Conservation (phyloP, 2,329 filamentous ascomycete genomes). For the Coniochaeta prunicola region DNA sequence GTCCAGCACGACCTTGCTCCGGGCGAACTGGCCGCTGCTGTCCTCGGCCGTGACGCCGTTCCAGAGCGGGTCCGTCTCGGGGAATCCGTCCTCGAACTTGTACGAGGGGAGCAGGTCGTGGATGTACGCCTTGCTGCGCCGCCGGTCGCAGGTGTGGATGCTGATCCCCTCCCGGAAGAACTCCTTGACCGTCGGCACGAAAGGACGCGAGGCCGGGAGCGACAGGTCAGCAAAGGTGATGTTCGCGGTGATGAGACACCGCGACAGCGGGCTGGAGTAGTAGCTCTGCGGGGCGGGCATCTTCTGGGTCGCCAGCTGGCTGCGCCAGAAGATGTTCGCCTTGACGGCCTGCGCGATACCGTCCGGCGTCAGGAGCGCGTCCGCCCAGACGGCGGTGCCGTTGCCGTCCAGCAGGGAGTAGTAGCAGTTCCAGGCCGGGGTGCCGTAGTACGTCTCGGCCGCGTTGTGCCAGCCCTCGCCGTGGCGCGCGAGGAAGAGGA, state of each 20-base stretch:
- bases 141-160: slow-evolving; percentile 61
- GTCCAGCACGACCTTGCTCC: slow-evolving; percentile 43
- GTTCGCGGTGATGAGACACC: slow-evolving; percentile 56
- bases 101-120: slow-evolving; percentile 42
- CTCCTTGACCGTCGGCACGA: slow-evolving; percentile 56
- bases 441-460: slow-evolving; percentile 60
- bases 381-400: slow-evolving; percentile 53
- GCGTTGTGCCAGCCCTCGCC: slow-evolving; percentile 60
- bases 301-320: slow-evolving; percentile 40
- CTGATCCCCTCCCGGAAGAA: slow-evolving; percentile 58
- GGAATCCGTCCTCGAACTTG: slow-evolving; percentile 53
- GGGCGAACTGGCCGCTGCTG: slow-evolving; percentile 36
- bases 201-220: slow-evolving; percentile 42
- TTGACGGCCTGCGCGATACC: slow-evolving; percentile 51
- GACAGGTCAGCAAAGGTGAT: slow-evolving; percentile 50
- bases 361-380: slow-evolving; percentile 51
- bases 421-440: slow-evolving; percentile 64
- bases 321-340: slow-evolving; percentile 52
- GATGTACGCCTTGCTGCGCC: slow-evolving; percentile 48
- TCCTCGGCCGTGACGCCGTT: slow-evolving; percentile 33
- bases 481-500: slow-evolving; percentile 63
- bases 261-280: slow-evolving; percentile 56
- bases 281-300: slow-evolving; percentile 57
- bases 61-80: slow-evolving; percentile 45
- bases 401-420: slow-evolving; percentile 60